Conservation (phyloP, 2,329 filamentous ascomycete genomes). For the Stemphylium lycopersici region DNA sequence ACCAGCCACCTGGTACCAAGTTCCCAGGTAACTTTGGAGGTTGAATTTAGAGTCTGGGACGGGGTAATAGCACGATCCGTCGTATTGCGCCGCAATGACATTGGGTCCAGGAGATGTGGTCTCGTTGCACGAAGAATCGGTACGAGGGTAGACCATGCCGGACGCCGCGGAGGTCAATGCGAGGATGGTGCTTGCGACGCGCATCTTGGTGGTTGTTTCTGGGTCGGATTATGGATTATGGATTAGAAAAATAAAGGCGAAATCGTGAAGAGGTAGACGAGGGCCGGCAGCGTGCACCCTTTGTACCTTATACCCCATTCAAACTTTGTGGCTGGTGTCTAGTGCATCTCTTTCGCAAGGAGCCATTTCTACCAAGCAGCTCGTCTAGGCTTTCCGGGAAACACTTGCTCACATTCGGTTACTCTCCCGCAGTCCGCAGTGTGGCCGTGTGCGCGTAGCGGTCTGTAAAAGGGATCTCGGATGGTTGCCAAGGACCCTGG, state of each 20-base stretch:
- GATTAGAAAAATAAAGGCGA: not conserved
- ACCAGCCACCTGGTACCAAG: constrained; percentile 42
- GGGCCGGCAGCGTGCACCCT: not conserved
- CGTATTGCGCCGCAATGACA: constrained; percentile 31
- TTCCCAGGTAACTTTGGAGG: constrained; percentile 34
- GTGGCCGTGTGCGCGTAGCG: not conserved
- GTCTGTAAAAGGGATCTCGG: not conserved
- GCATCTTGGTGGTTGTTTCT: constrained; percentile 16
- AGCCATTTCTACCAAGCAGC: too few species aligned
- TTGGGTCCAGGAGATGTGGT: constrained; percentile 14
- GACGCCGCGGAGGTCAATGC: constrained; percentile 24
- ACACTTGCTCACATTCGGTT: too few species aligned
- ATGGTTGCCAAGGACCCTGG: constrained; percentile 8
- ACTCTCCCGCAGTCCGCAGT: too few species aligned
- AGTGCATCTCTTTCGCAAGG: not conserved
- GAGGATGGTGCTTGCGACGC: constrained; percentile 22
- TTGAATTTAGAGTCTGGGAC: constrained; percentile 33
- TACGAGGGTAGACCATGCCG: constrained; percentile 20
- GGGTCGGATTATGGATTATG: not conserved
- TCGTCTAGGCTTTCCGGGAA: too few species aligned
- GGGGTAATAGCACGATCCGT: constrained; percentile 38
- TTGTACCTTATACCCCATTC: not conserved
- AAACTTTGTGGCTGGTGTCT: not conserved
- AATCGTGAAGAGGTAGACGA: not conserved
- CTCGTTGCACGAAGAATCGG: constrained; percentile 15